phyloP scores from a whole-genome alignment of 257 asterid species.

The Solanum corneliomulleri region DNA sequence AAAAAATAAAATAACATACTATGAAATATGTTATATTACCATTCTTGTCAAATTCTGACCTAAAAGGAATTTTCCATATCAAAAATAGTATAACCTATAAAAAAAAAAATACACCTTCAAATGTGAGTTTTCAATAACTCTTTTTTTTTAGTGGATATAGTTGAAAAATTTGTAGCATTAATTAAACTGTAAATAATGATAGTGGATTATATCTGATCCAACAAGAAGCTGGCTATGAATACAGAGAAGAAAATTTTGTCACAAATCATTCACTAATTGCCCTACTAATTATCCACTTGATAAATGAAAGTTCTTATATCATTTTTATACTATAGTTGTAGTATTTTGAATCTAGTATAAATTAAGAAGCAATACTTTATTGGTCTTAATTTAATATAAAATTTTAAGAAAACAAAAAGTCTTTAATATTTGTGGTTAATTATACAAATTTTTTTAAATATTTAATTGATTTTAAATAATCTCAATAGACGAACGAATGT shows the following conservation, averaged over 20 bases:
- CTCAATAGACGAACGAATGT: no score
- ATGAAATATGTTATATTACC: no score
- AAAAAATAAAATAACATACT: no score
- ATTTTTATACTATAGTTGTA: not conserved
- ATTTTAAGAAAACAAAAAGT: no score
- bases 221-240: not conserved
- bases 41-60: no score
- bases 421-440: no score
- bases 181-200: not conserved
- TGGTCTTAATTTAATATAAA: no score
- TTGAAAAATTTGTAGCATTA: not conserved
- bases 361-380: not conserved
- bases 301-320: not conserved
- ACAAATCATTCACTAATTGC: not conserved
- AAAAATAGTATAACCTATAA: not conserved
- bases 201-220: not conserved
- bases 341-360: not conserved
- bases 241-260: not conserved
- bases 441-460: not conserved
- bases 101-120: not conserved
- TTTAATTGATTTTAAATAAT: no score
- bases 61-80: not conserved
- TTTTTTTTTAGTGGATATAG: not conserved
- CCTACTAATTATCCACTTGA: not conserved
- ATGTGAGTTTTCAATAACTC: not conserved